Evolutionary conservation across 495 filamentous ascomycete species (phyloP).

Genomic region (Echria macrotheca): DNA sequence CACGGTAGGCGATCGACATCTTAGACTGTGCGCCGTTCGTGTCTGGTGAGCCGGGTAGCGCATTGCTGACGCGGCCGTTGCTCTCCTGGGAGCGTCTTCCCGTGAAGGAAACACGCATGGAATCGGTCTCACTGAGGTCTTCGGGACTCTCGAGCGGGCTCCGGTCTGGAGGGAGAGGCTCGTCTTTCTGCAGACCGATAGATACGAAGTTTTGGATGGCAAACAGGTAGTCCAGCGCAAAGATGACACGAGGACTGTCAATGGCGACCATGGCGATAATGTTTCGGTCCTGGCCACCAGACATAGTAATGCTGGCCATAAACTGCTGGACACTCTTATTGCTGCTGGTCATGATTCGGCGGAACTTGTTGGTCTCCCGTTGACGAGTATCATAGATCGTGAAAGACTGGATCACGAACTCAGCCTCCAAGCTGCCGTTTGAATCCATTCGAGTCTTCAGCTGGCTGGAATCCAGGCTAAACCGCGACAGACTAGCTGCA

Average conservation of each 20-base stretch:
- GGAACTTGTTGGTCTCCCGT: conserved; percentile 86
- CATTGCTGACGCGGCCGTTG: neutral
- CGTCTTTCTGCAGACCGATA: conserved; percentile 55
- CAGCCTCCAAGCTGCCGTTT: conserved; percentile 86
- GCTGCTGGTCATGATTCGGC: conserved; percentile 95
- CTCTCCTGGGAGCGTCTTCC: conserved; percentile 26
- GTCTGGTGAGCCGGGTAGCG: too few relatives aligned
- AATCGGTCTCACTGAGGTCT: conserved; percentile 52
- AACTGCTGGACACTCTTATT: conserved; percentile 94
- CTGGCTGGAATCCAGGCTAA: conserved; percentile 85
- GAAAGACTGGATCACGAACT: conserved; percentile 89
- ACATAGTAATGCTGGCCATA: conserved; percentile 94
- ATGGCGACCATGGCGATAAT: conserved; percentile 90
- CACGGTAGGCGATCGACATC: conserved; percentile 80
- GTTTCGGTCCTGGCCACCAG: conserved; percentile 75
- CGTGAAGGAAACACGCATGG: conserved; percentile 33
- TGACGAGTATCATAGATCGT: conserved; percentile 87
- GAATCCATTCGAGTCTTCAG: conserved; percentile 93
- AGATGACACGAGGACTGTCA: conserved; percentile 90
- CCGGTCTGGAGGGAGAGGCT: conserved; percentile 49
- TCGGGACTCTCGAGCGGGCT: conserved; percentile 57
- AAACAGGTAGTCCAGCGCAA: conserved; percentile 91
- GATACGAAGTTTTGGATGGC: conserved; percentile 78
- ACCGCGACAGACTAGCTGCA: conserved; percentile 80
- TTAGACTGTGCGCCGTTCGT: conserved; percentile 33